phyloP scores from a whole-genome alignment of 2,329 filamentous ascomycete species.

The Chaetomium strumarium region DNA sequence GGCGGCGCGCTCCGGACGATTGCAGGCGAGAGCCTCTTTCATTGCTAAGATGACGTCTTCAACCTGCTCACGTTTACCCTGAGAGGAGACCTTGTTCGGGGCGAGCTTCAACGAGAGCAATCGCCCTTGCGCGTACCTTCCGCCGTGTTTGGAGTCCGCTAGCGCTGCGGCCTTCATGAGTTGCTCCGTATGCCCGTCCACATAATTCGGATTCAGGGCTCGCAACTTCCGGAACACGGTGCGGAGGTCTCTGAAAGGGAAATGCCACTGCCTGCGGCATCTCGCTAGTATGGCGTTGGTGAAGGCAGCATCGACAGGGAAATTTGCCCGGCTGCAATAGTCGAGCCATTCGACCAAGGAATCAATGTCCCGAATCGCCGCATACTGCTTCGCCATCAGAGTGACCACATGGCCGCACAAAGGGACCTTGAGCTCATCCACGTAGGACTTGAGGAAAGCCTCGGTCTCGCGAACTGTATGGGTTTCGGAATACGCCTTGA shows the following conservation, averaged over 20 bases:
- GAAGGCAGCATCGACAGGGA: conserved; percentile 33
- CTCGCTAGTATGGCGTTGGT: conserved; percentile 36
- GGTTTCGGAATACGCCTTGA: conserved; percentile 34
- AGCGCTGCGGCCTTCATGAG: conserved; percentile 35
- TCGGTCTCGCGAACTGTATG: conserved; percentile 38
- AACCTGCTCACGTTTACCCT: conserved; percentile 26
- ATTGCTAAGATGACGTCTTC: conserved; percentile 35
- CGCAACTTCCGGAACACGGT: conserved; percentile 32
- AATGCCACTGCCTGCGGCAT: conserved; percentile 34
- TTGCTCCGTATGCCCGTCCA: conserved; percentile 35
- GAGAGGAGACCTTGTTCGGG: conserved; percentile 22
- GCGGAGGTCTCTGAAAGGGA: conserved; percentile 32
- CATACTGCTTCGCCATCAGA: conserved; percentile 40
- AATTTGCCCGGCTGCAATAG: conserved; percentile 33
- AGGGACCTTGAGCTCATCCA: conserved; percentile 31
- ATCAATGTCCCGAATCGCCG: conserved; percentile 32
- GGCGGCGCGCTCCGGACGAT: conserved; percentile 31
- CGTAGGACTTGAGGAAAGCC: conserved; percentile 35
- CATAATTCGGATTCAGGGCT: conserved; percentile 29
- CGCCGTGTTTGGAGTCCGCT: conserved; percentile 25
- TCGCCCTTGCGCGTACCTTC: conserved; percentile 19
- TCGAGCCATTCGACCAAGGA: conserved; percentile 38
- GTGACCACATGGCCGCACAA: conserved; percentile 35
- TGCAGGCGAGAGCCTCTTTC: conserved; percentile 34
- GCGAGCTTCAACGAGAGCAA: conserved; percentile 25